Base-by-base conservation (phyloP, 768 basidiomycete species). In the Hygrocybe punicea region DNA sequence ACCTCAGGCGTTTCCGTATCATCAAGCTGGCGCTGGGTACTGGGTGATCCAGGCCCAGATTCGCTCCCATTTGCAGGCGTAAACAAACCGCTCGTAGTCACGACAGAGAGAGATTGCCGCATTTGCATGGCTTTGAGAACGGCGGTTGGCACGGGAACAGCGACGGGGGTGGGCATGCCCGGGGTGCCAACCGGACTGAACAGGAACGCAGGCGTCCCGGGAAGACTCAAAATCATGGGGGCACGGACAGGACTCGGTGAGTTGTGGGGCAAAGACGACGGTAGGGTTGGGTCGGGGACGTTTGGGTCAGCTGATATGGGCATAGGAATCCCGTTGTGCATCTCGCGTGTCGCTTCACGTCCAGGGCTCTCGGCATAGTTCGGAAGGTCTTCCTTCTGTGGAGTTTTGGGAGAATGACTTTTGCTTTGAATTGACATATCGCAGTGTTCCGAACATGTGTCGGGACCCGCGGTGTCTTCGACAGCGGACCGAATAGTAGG, bases 301-400 rank as follows among this genome's bases (percentile, higher is more conserved):
- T 62, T 65, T 24, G 74, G 71, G 60, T 79, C 72, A 9, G 78
- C 77, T 7, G 67, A 71, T 42, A 78, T 61, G 17, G 78, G 78
- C 69, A 77, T 74, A 9, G 76, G 74, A 40, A 69, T 57, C 13
- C 47, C 52, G 24, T 37, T 55, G 17, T 21, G 47, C 17, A 61
- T 46, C 17, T 61, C 53, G 33, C 13, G 24, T 21, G 35, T 25
- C 21, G 29, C 29, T 8, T 8, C 29, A 29, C 29, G 29, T 8
- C 4, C 29, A 4, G 57, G 47, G 34, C 50, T 51, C 25, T 13
- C 14, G 40, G 42, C n/a, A n/a, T 13, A 36, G 33, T 37, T 23
- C 21, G 52, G 29, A 17, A 17, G 34, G 29, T 29, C 29, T 8
- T 29, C 29, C 8, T 29, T n/a, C 8, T 33, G 29, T 34, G 36